A percentile compares a stretch with the other conserved stretches of the same genome.
Evolutionary conservation across 1,284 basidiomycete genomes (phyloP).

Genomic region (Apiotrichum mycotoxinovorans): DNA sequence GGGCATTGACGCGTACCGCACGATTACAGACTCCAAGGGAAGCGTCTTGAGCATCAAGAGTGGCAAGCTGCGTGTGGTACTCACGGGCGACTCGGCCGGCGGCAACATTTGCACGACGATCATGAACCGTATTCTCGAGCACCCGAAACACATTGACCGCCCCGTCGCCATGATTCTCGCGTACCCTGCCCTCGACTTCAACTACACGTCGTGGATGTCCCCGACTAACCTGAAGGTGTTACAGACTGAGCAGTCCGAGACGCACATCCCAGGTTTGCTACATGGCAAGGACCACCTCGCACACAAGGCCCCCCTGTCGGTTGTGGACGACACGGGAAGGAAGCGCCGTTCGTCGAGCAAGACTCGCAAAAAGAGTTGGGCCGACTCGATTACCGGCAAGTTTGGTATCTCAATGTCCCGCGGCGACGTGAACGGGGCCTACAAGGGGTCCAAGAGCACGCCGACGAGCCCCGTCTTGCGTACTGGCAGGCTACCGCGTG

Average conservation of each 20-base stretch:
- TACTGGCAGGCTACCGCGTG: background rate
- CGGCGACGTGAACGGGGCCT: too few species aligned
- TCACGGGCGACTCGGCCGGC: conserved; percentile 88
- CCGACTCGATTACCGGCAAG: conserved; percentile 45
- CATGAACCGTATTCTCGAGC: conserved; percentile 77
- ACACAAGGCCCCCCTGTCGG: conserved; percentile 78
- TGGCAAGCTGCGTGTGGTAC: conserved; percentile 65
- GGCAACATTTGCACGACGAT: conserved; percentile 78
- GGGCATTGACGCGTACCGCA: conserved; percentile 81
- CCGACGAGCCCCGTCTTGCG: conserved; percentile 13
- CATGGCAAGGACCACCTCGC: conserved; percentile 84
- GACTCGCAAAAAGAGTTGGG: conserved; percentile 53
- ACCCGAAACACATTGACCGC: conserved; percentile 53
- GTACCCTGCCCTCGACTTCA: conserved; percentile 78
- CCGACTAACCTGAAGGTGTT: conserved; percentile 77
- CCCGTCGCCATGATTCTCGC: conserved; percentile 79
- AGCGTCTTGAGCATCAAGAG: conserved; percentile 71
- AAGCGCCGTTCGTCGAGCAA: conserved; percentile 8
- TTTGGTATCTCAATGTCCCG: conserved; percentile 18
- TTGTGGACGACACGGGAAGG: conserved; percentile 64
- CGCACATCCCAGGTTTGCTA: conserved; percentile 58
- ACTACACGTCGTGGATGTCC: conserved; percentile 97
- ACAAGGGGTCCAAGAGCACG: background rate
- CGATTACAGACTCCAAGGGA: conserved; percentile 76
- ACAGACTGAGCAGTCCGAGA: conserved; percentile 71